Evolutionary conservation across 305 asterid species (phyloP).

Genomic region (Nicotiana rustica): DNA sequence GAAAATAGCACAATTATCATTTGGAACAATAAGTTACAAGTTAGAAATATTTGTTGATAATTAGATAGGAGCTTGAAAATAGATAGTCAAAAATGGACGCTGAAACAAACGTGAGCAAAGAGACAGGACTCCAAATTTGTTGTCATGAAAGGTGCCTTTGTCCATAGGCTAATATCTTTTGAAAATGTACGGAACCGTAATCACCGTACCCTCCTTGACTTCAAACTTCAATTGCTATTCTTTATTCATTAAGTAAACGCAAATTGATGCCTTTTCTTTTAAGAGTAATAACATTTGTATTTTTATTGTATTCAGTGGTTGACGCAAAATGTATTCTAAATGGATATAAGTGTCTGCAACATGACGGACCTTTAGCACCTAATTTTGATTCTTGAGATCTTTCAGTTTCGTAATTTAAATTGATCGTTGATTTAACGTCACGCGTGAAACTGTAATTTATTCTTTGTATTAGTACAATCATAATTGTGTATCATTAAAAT

Average conservation of each 20-base stretch:
- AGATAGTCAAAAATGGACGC: not conserved
- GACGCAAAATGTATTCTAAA: not conserved
- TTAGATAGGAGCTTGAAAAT: not conserved
- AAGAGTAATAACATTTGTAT: not conserved
- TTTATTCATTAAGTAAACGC: not conserved
- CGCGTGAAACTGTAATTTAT: no score
- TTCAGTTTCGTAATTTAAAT: no score
- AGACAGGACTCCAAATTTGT: not conserved
- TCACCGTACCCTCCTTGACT: not conserved
- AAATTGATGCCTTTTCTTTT: not conserved
- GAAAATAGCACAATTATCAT: no score
- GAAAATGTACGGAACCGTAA: constrained; percentile 10
- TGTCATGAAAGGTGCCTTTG: not conserved
- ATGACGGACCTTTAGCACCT: no score
- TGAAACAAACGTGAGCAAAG: not conserved
- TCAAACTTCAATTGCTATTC: not conserved
- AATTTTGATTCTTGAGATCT: no score
- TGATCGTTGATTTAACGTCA: no score
- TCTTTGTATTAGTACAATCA: no score
- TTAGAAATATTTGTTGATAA: no score
- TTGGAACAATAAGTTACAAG: no score
- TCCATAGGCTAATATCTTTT: not conserved
- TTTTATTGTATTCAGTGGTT: not conserved
- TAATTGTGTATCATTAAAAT: no score
- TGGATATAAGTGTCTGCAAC: no score